Evolutionary conservation across 345 rosid species (phyloP).

Genomic region (Eucalyptus tenuipes): DNA sequence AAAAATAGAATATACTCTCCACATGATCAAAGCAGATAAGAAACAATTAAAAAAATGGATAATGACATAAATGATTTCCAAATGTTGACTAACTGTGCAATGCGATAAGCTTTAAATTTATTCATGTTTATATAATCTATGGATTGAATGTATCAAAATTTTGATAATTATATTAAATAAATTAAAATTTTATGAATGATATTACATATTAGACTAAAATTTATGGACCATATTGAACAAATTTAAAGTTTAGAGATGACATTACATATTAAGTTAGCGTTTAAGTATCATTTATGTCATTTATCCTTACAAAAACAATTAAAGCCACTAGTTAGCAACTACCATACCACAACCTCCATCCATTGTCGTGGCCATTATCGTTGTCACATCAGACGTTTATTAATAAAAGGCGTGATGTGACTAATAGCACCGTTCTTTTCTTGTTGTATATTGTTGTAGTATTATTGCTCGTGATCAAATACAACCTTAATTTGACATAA

Average conservation of each 20-base stretch:
- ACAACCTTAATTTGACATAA: not conserved
- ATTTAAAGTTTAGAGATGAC: accelerated
- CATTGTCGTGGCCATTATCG: accelerated
- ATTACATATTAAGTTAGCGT: accelerated
- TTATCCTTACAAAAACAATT: too few relatives aligned
- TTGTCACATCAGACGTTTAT: not conserved
- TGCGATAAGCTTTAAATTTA: too few relatives aligned
- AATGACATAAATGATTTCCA: accelerated
- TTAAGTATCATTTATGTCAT: accelerated
- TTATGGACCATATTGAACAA: accelerated
- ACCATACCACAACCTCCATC: accelerated
- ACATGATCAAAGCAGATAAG: not conserved
- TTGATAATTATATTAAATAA: too few relatives aligned
- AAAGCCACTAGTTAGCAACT: accelerated
- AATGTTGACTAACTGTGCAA: too few relatives aligned
- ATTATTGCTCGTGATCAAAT: too few relatives aligned
- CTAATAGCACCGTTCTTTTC: not conserved
- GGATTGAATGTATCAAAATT: too few relatives aligned
- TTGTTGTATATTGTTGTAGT: accelerated
- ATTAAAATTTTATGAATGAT: accelerated
- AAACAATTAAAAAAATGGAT: too few relatives aligned
- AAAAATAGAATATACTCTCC: not conserved
- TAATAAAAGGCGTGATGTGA: accelerated
- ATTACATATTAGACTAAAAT: too few relatives aligned
- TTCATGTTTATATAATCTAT: accelerated